phyloP scores from a whole-genome alignment of 2,329 filamentous ascomycete species.

The Graphiopsis chlorocephala region DNA sequence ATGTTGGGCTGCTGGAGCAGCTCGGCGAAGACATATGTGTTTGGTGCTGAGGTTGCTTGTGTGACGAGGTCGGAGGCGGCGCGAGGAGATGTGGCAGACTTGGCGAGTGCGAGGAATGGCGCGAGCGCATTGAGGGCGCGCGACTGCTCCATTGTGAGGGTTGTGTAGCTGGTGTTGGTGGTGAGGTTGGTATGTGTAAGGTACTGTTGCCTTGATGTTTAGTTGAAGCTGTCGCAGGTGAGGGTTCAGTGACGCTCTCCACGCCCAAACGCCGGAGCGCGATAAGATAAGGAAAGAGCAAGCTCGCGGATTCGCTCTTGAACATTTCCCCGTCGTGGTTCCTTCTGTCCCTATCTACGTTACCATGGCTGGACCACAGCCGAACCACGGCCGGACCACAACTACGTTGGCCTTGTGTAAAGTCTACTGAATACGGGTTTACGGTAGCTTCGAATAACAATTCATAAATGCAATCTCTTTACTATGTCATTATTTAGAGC shows the following conservation, averaged over 20 bases:
- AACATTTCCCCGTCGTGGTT: background rate
- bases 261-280: background rate
- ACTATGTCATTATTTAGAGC: background rate
- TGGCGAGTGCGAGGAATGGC: conserved; percentile 87
- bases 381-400: background rate
- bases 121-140: conserved; percentile 61
- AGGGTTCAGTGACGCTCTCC: background rate
- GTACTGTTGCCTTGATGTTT: background rate
- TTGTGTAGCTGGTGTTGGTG: background rate
- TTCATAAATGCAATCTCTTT: background rate
- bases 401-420: background rate
- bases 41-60: conserved; percentile 83
- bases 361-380: background rate
- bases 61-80: conserved; percentile 82
- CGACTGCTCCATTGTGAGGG: conserved; percentile 62
- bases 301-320: background rate
- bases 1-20: conserved; percentile 80
- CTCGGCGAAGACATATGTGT: conserved; percentile 91
- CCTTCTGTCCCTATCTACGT: too few relatives aligned
- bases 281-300: conserved; percentile 3
- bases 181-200: background rate
- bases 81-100: conserved; percentile 77
- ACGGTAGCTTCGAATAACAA: background rate
- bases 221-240: background rate
- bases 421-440: background rate